Base-by-base conservation (phyloP, 1,284 basidiomycete species). In the Sanguinoderma infundibulare region DNA sequence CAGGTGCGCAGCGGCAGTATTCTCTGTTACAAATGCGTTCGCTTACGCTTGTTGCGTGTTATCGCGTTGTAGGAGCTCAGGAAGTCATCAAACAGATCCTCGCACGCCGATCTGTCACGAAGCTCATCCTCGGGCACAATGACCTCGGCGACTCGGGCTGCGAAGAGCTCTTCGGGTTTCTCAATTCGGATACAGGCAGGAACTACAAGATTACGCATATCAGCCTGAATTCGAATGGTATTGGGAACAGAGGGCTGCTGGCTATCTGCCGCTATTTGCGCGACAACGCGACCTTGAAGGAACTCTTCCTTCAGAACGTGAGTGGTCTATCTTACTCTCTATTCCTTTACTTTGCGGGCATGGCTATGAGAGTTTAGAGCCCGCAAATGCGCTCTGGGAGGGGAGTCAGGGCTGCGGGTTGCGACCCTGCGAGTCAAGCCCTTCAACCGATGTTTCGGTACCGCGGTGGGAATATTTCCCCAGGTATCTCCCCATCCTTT, bases 71-170 rank as follows among this genome's bases (percentile, higher is more conserved):
- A 83, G 83, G 83, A 64, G 87, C 85, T 5, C 77, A 79, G 59
- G 73, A 76, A 35, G 73, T 88, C 26, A 81, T 89, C 42, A 69
- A 74, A 14, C 72, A 77, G 47, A 77, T 89, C 30, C 75, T 72
- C 9, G 66, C 74, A 5, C 79, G 80, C 22, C 77, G 75, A 32
- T 64, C 70, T 5, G 79, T 88, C 35, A 80, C 79, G 39, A 82
- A 80, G 63, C 77, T 90, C 46, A 76, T 82, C 40, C 69, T 90
- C 24, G 82, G 84, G 8, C 82, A 87, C 63, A 90, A 88, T 65
- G 64, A 77, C 14, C 80, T 91, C 3, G 81, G 82, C 3, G 83
- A 89, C 67, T 81, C 83, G 17, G 89, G 89, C n/a, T 79, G 83
- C 64, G 75, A 77, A 30, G 73, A 76, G 9, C 72, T 91, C 7